A percentile compares a stretch with the other conserved stretches of the same genome.
Evolutionary conservation across 2,329 filamentous ascomycete genomes (phyloP).

Genomic region (Aspergillus sp.): DNA sequence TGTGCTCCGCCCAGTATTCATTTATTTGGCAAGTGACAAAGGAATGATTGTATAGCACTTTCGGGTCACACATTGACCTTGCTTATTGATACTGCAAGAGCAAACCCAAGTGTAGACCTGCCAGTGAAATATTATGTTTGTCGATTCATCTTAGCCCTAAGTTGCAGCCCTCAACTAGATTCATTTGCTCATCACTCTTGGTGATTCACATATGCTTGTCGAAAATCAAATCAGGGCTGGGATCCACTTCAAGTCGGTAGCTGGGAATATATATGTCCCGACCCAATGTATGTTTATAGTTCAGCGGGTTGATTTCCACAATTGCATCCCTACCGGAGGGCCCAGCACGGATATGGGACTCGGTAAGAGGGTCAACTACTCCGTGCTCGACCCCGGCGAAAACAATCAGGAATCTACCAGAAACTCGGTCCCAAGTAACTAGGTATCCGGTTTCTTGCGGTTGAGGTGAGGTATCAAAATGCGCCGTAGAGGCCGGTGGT

Average conservation of each 20-base stretch:
- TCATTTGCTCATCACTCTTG: background rate
- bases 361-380: background rate
- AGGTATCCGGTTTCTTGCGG: conserved; percentile 39
- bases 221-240: background rate
- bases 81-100: background rate
- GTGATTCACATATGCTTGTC: background rate
- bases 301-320: background rate
- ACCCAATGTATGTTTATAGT: background rate
- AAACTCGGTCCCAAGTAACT: conserved; percentile 36
- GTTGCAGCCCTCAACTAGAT: background rate
- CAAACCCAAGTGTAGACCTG: background rate
- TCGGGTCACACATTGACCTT: background rate
- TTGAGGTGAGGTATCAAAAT: conserved; percentile 1
- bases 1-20: no score
- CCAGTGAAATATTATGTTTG: background rate
- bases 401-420: conserved; percentile 29
- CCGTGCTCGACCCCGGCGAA: conserved; percentile 27
- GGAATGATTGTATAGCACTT: background rate
- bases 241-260: conserved; percentile 1
- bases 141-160: background rate
- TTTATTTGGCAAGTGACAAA: background rate
- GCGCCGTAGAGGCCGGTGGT: conserved; percentile 1
- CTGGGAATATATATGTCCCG: background rate
- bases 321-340: background rate
- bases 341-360: background rate